Evolutionary conservation across 306 rosid species (phyloP).

Genomic region (Lathyrus tuberosus): DNA sequence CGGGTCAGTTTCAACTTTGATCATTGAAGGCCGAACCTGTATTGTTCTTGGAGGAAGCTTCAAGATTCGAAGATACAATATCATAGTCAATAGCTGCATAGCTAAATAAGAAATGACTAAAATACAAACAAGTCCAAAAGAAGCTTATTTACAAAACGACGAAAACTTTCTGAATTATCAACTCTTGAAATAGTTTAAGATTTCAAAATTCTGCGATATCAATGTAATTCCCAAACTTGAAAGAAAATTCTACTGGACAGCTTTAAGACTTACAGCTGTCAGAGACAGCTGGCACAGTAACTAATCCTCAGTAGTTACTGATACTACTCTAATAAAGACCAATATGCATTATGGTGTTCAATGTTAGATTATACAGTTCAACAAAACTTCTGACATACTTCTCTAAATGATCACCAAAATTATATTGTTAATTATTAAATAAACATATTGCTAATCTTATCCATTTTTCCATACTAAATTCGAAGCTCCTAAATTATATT

Average conservation of each 20-base stretch:
- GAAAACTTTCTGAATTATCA: not conserved
- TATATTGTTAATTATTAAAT: constrained; percentile 8
- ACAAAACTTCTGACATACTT: not conserved
- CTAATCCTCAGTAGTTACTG: too few relatives aligned
- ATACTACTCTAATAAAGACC: not conserved
- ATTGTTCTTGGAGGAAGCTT: constrained; percentile 75
- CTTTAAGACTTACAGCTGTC: not conserved
- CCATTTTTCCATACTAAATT: not conserved
- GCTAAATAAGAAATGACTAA: constrained; percentile 3
- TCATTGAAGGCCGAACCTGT: constrained; percentile 70
- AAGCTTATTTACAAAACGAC: not conserved
- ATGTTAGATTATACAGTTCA: constrained; percentile 17
- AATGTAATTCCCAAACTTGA: constrained; percentile 11
- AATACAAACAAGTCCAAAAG: not conserved
- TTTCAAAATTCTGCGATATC: not conserved
- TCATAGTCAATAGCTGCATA: constrained; percentile 3
- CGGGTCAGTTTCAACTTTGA: constrained; percentile 59
- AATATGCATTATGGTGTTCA: not conserved
- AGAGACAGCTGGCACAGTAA: too few relatives aligned
- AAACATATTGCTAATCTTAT: not conserved
- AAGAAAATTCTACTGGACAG: constrained; percentile 7
- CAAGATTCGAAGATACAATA: constrained; percentile 32
- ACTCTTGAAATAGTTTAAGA: constrained; percentile 15
- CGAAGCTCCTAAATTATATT: not conserved
- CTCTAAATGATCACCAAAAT: constrained; percentile 16